Conservation (phyloP, 805 yeast genomes). For the Lipomyces mesembrius region DNA sequence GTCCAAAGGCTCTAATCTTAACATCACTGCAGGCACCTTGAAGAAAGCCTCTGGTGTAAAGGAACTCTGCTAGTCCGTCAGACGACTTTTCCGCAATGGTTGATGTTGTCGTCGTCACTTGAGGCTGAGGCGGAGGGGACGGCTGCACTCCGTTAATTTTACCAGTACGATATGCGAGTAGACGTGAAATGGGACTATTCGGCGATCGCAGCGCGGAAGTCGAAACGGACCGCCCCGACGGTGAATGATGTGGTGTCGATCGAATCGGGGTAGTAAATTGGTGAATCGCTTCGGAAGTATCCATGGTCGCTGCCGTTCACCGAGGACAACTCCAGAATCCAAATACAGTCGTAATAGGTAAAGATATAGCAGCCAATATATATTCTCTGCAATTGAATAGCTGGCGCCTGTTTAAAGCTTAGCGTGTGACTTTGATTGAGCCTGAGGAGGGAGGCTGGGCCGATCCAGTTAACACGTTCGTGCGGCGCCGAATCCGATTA, state of each 20-base stretch:
- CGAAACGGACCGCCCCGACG: neutral
- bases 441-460: too few relatives aligned
- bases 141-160: neutral
- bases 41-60: constrained; percentile 50
- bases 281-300: neutral
- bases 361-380: neutral
- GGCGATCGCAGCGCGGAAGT: constrained; percentile 2
- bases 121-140: neutral
- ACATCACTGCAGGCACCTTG: constrained; percentile 58
- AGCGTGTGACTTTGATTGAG: neutral
- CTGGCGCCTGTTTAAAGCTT: neutral
- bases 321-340: neutral
- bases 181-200: constrained; percentile 1
- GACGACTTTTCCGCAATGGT: neutral
- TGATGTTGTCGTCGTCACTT: neutral
- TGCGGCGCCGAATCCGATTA: neutral
- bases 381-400: neutral
- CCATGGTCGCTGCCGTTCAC: neutral
- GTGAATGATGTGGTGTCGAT: neutral
- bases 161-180: neutral
- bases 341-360: neutral
- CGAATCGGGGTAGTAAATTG: neutral
- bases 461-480: neutral
- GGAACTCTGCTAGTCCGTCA: constrained; percentile 43
- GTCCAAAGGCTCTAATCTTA: constrained; percentile 53